These are phyloP conservation scores for Talaromyces wortmannii DNA, from an alignment of 495 filamentous ascomycete genomes.

Conservation along the genomic window DNA sequence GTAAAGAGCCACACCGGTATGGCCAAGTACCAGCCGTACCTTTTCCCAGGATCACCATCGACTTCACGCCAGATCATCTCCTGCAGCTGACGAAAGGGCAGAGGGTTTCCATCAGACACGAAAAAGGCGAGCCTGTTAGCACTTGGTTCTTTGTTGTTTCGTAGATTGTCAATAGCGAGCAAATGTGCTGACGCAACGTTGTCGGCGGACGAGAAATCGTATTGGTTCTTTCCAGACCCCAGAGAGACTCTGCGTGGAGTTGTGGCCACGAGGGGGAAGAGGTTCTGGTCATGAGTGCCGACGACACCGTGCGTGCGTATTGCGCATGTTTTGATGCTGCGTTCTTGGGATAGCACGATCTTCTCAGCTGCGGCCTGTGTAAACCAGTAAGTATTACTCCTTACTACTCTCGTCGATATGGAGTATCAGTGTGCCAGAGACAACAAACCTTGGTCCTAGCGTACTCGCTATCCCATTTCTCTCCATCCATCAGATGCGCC, in stretches of 20 bases:
- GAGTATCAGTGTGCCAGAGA: background rate
- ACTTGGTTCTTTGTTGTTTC: background rate
- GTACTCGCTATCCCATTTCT: constrained; percentile 1
- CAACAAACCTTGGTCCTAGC: background rate
- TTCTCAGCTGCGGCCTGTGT: background rate
- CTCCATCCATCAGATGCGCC: background rate
- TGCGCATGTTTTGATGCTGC: background rate
- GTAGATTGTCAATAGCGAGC: constrained; percentile 1
- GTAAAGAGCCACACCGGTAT: background rate
- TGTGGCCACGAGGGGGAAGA: background rate
- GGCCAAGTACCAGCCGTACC: background rate
- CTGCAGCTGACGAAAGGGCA: background rate
- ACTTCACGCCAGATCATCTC: constrained; percentile 1
- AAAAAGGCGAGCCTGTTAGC: background rate
- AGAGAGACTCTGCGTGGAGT: background rate
- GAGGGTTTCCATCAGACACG: background rate
- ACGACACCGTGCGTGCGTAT: constrained; percentile 3
- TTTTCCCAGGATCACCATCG: background rate
- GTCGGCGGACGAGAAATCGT: constrained; percentile 3
- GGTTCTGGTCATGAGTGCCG: constrained; percentile 1
- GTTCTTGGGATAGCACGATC: background rate
- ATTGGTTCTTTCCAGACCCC: background rate
- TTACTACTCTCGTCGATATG: background rate
- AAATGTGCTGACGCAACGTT: constrained; percentile 1
- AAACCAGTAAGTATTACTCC: background rate